A percentile compares a stretch with the other conserved stretches of the same genome.
Conservation (phyloP, 129 eudicot species). For the Saussurea involucrata region DNA sequence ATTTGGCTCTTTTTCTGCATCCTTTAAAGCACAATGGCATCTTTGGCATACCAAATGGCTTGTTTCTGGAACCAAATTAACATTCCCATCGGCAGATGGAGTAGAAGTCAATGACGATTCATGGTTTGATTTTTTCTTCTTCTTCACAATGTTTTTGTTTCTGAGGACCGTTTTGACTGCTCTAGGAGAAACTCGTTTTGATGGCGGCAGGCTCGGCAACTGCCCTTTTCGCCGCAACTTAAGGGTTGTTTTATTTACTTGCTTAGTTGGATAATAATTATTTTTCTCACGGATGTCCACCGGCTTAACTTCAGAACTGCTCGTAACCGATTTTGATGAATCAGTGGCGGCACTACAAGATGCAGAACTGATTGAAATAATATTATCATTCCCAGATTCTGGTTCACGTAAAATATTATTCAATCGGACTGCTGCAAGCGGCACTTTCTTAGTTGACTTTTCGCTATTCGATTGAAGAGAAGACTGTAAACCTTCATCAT, state of each 20-base stretch:
- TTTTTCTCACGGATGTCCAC: conserved; percentile 17
- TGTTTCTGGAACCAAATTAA: conserved; percentile 23
- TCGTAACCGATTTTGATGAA: conserved; percentile 7
- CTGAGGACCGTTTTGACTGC: conserved; percentile 42
- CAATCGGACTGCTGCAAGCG: background rate
- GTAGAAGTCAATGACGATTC: conserved; percentile 9
- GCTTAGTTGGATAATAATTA: conserved; percentile 25
- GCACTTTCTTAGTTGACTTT: conserved; percentile 9
- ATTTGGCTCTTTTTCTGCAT: conserved; percentile 27
- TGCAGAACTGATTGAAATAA: conserved; percentile 9
- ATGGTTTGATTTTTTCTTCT: conserved; percentile 45
- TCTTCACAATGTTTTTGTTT: conserved; percentile 40
- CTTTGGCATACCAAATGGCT: conserved; percentile 60
- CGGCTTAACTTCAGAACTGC: conserved; percentile 13
- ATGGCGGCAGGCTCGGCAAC: conserved; percentile 30
- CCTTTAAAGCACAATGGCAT: conserved; percentile 59
- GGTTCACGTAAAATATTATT: conserved; percentile 16
- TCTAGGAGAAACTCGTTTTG: conserved; percentile 31
- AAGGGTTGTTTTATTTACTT: conserved; percentile 18
- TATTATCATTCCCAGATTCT: conserved; percentile 22
- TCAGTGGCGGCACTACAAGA: conserved; percentile 12
- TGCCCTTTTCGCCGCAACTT: conserved; percentile 49
- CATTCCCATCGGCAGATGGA: conserved; percentile 22
- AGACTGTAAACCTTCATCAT: conserved; percentile 28
- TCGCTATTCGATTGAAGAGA: conserved; percentile 20